A percentile compares a stretch with the other conserved stretches of the same genome.
phyloP scores from a whole-genome alignment of 2,329 filamentous ascomycete species.

The Mycocentrospora acerina region DNA sequence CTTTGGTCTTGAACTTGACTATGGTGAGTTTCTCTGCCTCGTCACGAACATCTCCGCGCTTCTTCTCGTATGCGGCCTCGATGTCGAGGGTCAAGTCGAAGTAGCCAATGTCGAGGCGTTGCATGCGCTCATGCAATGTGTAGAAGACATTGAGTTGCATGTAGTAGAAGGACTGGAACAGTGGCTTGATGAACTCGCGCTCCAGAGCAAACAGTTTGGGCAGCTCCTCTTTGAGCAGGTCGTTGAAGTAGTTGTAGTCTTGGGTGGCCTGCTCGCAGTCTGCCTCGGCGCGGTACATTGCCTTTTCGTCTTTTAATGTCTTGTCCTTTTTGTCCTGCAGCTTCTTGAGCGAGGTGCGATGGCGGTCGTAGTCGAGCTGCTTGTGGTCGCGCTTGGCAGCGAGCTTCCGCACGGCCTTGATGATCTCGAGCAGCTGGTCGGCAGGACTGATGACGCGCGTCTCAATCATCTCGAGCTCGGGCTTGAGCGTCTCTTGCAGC shows the following conservation, averaged over 20 bases:
- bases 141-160: constrained; percentile 99
- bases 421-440: constrained; percentile 88
- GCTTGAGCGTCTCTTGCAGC: constrained; percentile 81
- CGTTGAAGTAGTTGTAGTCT: constrained; percentile 98
- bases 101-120: constrained; percentile 94
- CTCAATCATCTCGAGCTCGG: constrained; percentile 98
- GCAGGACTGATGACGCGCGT: constrained; percentile 86
- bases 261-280: constrained; percentile 90
- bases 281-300: constrained; percentile 90
- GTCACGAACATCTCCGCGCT: constrained; percentile 85
- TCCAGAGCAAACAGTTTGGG: constrained; percentile 89
- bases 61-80: constrained; percentile 85
- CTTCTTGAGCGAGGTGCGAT: constrained; percentile 82
- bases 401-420: constrained; percentile 92
- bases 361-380: constrained; percentile 92
- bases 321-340: constrained; percentile 98
- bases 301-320: constrained; percentile 94
- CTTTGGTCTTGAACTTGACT: constrained; percentile 87
- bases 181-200: constrained; percentile 89
- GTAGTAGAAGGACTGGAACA: constrained; percentile 99
- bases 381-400: constrained; percentile 93
- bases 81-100: constrained; percentile 91
- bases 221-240: constrained; percentile 91
- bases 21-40: constrained; percentile 81
- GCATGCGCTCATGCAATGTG: constrained; percentile 97